A percentile compares a stretch with the other conserved stretches of the same genome.
phyloP scores from a whole-genome alignment of 2,329 filamentous ascomycete genomes.

The Cercospora sp. region DNA sequence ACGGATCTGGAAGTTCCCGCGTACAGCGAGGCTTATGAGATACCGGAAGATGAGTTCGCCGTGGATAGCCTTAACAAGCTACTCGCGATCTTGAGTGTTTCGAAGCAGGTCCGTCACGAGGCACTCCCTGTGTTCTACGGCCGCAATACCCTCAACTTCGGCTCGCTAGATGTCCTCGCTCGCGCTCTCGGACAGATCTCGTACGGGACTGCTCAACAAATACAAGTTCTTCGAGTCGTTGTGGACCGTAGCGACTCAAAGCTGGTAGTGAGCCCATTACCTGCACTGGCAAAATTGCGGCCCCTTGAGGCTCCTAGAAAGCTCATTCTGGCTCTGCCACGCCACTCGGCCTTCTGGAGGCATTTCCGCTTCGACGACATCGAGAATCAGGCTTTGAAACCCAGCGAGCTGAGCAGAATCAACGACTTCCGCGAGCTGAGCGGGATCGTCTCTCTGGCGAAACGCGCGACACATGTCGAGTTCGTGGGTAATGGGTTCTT shows the following conservation, averaged over 20 bases:
- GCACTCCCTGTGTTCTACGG: background rate
- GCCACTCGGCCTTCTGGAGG: background rate
- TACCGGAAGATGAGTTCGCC: background rate
- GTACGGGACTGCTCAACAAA: background rate
- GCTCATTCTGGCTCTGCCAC: background rate
- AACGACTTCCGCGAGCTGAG: background rate
- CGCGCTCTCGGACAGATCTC: background rate
- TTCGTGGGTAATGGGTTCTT: background rate
- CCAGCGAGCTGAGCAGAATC: too few species aligned
- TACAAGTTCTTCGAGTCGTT: background rate
- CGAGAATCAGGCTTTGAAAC: background rate
- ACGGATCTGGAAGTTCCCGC: background rate
- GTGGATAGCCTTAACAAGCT: background rate
- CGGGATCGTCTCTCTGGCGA: background rate
- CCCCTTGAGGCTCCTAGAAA: background rate
- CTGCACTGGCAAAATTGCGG: background rate
- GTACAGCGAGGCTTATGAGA: background rate
- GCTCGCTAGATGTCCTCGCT: background rate
- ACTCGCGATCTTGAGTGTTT: background rate
- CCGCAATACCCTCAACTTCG: background rate
- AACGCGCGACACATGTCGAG: background rate
- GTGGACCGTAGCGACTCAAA: background rate
- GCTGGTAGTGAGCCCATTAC: background rate
- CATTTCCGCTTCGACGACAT: background rate
- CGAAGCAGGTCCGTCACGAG: background rate